Percentiles rank a stretch among this genome's conserved stretches.
Conservation (phyloP, 1,284 basidiomycete species). For the Boletus semigastroideus region DNA sequence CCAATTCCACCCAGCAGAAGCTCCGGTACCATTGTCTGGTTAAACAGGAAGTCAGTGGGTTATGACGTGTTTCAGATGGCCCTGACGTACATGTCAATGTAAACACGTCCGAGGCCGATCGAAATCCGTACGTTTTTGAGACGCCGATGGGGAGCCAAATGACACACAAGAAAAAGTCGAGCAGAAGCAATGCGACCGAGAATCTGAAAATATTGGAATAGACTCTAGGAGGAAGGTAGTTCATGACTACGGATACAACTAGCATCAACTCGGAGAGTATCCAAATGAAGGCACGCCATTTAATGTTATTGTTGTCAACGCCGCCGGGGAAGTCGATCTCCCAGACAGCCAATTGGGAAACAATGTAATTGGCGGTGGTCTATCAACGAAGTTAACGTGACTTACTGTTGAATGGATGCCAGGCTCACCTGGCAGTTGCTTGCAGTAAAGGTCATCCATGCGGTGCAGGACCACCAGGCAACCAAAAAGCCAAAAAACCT, state of each 20-base stretch:
- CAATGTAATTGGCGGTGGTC: constrained; percentile 83
- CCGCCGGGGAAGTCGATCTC: constrained; percentile 80
- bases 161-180: constrained; percentile 81
- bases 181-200: constrained; percentile 68
- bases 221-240: constrained; percentile 73
- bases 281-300: constrained; percentile 84
- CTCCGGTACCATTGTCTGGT: constrained; percentile 83
- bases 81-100: constrained; percentile 69
- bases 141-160: constrained; percentile 90
- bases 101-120: constrained; percentile 77
- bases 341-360: constrained; percentile 79
- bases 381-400: constrained; percentile 30
- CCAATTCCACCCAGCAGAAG: constrained; percentile 84
- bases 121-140: constrained; percentile 79
- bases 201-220: constrained; percentile 78
- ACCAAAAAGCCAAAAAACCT: constrained; percentile 84
- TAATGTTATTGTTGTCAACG: constrained; percentile 63
- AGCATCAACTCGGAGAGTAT: constrained; percentile 70
- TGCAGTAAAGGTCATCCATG: constrained; percentile 88
- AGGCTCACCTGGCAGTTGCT: constrained; percentile 71
- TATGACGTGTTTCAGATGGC: background rate
- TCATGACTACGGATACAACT: constrained; percentile 69
- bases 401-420: background rate
- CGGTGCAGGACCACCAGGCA: constrained; percentile 86
- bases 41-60: constrained; percentile 4